Evolutionary conservation across 2,329 filamentous ascomycete species (phyloP), one percentile per base, ranked within the genome.

Genomic region (Eurotiales sp.): DNA sequence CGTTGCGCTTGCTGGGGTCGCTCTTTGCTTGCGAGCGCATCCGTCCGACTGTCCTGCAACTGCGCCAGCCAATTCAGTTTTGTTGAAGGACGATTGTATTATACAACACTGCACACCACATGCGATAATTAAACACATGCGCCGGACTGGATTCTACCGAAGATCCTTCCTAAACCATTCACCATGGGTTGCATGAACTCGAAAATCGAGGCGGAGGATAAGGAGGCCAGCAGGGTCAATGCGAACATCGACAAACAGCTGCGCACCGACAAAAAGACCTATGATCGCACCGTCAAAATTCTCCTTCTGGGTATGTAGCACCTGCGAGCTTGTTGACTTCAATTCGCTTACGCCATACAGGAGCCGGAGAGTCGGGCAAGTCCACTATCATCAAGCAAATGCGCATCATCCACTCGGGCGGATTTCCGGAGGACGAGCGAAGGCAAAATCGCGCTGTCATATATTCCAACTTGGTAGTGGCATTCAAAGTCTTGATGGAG

Each of bases 301-400:
- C 76, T 99, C 60, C 78, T 99, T 60, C 80, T 99, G 58, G 92
- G 92, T 96, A 80, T 58, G 82, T 71, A 11, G n/a, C n/a, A n/a
- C n/a, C n/a, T n/a, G n/a, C 14, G 8, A 15, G 23, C 14, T 19
- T 10, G 8, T 19, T 30, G 14, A 12, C 14, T 48, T 19, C 44
- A 25, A 36, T 22, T 23, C 8, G 12, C 29, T 37, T 17, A 37
- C 34, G 34, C 34, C 17, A 11, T 2, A 17, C 29, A 96, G 91
- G 92, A 70, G 92, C 92, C 63, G 92, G 92, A 66, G 92, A 97
- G 74, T 93, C 87, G 53, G 89, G 92, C 59, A 97, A 97, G 74
- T 96, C 92, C 8, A 97, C 92, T 1, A 91, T 97, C 54, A 82
- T 97, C 59, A 97, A 97, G 77, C 92, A 97, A 78, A 97, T 99